phyloP scores from a whole-genome alignment of 257 asterid genomes.

The Nicotiana knightiana region DNA sequence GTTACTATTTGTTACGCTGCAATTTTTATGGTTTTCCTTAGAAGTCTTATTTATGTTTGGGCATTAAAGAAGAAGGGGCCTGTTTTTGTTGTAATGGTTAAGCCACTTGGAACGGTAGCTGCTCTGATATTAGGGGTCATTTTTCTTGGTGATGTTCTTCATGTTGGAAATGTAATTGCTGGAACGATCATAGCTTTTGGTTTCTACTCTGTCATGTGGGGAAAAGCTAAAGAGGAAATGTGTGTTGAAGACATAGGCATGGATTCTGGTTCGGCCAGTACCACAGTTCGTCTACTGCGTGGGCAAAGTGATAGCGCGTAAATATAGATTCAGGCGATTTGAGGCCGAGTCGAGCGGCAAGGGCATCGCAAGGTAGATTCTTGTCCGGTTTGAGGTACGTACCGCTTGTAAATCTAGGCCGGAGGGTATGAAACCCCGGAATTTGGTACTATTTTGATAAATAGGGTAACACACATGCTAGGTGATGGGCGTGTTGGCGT shows the following conservation, averaged over 20 bases:
- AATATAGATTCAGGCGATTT: too few relatives aligned
- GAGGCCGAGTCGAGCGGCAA: too few relatives aligned
- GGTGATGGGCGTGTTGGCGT: too few relatives aligned
- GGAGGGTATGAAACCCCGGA: too few relatives aligned
- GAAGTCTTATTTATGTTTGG: conserved; percentile 32
- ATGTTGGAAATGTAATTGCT: conserved; percentile 37
- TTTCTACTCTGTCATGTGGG: conserved; percentile 29
- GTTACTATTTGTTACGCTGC: conserved; percentile 5
- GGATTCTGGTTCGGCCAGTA: background rate
- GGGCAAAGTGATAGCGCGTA: background rate
- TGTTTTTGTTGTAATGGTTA: conserved; percentile 40
- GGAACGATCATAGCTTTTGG: conserved; percentile 20
- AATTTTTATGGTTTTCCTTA: conserved; percentile 9
- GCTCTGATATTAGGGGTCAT: conserved; percentile 45
- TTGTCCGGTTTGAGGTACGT: too few relatives aligned
- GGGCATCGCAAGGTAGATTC: too few relatives aligned
- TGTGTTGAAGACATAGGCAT: background rate
- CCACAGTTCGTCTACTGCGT: background rate
- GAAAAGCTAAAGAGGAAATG: conserved; percentile 17
- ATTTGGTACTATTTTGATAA: too few relatives aligned
- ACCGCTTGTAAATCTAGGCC: too few relatives aligned
- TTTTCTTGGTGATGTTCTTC: conserved; percentile 46
- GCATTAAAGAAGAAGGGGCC: conserved; percentile 43
- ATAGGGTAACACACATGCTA: too few relatives aligned
- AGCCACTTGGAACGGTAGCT: conserved; percentile 42